Percentiles rank a stretch among this genome's conserved stretches.
Conservation (phyloP, 139 green algal genomes). For the Coccomyxa sp. region DNA sequence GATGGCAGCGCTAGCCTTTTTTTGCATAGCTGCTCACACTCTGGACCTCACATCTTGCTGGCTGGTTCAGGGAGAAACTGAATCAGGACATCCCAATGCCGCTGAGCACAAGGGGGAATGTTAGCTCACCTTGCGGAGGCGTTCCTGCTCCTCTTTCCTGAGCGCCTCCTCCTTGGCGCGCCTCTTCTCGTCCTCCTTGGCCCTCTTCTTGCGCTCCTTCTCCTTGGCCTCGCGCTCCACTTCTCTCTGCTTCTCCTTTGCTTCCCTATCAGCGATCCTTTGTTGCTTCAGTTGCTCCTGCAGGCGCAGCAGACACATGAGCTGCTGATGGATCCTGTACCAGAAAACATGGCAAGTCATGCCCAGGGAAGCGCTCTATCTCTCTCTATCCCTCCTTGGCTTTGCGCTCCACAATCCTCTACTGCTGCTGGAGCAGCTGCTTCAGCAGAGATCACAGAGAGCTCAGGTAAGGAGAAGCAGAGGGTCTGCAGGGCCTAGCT, state of each 20-base stretch:
- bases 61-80: background rate
- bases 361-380: too few species aligned
- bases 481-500: too few species aligned
- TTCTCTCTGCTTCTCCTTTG: slow-evolving; percentile 21
- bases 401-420: too few species aligned
- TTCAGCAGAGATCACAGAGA: too few species aligned
- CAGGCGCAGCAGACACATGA: slow-evolving; percentile 2
- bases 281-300: slow-evolving; percentile 59
- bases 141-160: slow-evolving; percentile 1
- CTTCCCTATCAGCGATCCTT: slow-evolving; percentile 34
- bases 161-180: slow-evolving; percentile 8
- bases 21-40: background rate
- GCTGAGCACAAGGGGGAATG: background rate
- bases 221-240: slow-evolving; percentile 23
- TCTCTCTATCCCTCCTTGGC: too few species aligned
- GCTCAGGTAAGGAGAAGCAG: background rate
- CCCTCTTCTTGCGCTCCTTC: slow-evolving; percentile 28
- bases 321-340: background rate
- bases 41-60: background rate
- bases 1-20: background rate
- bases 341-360: too few species aligned
- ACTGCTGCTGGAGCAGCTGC: too few species aligned
- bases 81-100: too few species aligned
- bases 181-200: slow-evolving; percentile 16
- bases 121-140: slow-evolving; percentile 6